Evolutionary conservation across 1,139 yeast genomes (phyloP).

Genomic region (Citeromyces hawaiiensis): DNA sequence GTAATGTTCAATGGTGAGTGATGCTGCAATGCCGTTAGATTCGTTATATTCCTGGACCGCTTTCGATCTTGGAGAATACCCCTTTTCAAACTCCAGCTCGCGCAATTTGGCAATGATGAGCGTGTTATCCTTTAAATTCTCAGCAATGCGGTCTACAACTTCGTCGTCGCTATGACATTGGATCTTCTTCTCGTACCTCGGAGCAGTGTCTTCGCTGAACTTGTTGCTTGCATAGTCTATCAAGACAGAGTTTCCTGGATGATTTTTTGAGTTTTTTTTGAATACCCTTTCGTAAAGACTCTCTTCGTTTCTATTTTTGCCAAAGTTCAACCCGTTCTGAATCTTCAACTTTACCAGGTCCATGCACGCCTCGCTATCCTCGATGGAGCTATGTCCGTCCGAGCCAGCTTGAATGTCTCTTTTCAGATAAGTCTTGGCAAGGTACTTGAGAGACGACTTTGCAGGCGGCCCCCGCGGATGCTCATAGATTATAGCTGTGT

Average conservation of each 20-base stretch:
- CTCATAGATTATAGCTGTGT: conserved; percentile 52
- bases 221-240: conserved; percentile 27
- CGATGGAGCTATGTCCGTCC: conserved; percentile 74
- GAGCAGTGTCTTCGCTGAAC: conserved; percentile 44
- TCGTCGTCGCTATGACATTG: conserved; percentile 1
- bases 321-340: conserved; percentile 51
- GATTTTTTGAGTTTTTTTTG: not conserved
- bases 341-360: conserved; percentile 64
- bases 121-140: conserved; percentile 23
- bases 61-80: conserved; percentile 11
- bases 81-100: conserved; percentile 37
- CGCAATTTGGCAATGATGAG: conserved; percentile 42
- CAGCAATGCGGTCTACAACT: conserved; percentile 21
- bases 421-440: conserved; percentile 41
- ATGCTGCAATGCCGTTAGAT: conserved; percentile 5
- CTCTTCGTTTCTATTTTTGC: conserved; percentile 34
- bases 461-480: conserved; percentile 72
- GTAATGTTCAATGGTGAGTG: conserved; percentile 14
- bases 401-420: conserved; percentile 48
- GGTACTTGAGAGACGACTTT: conserved; percentile 63
- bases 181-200: conserved; percentile 4
- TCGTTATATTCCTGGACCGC: conserved; percentile 1
- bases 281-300: conserved; percentile 19
- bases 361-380: conserved; percentile 74
- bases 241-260: conserved; percentile 5